Conservation (phyloP, 306 rosid genomes). For the Erythrophleum fordii region DNA sequence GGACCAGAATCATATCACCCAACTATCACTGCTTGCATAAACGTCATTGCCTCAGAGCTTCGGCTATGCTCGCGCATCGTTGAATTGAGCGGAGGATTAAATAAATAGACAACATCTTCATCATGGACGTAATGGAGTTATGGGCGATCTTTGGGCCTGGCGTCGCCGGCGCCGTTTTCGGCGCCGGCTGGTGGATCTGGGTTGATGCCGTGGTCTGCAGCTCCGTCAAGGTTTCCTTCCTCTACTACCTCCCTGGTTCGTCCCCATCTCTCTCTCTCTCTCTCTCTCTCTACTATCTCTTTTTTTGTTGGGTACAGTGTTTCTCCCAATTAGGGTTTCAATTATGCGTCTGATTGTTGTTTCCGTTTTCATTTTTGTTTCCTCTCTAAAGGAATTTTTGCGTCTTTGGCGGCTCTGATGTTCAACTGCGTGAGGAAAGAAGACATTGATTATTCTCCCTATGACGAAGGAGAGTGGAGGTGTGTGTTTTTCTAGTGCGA, state of each 20-base stretch:
- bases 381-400: constrained; percentile 71
- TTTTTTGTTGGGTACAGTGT: background rate
- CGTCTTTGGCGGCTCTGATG: constrained; percentile 93
- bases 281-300: background rate
- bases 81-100: background rate
- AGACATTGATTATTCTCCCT: constrained; percentile 95
- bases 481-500: constrained; percentile 27
- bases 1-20: background rate
- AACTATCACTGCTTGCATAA: background rate
- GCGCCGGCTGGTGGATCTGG: constrained; percentile 99
- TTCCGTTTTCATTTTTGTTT: background rate
- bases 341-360: constrained; percentile 30
- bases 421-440: constrained; percentile 98
- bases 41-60: background rate
- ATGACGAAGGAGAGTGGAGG: constrained; percentile 99
- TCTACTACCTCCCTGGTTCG: constrained; percentile 92
- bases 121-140: constrained; percentile 77
- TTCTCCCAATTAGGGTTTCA: constrained; percentile 47
- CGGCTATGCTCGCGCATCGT: background rate
- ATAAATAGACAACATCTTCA: constrained; percentile 27
- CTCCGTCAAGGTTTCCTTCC: constrained; percentile 74
- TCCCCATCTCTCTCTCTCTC: background rate
- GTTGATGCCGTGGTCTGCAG: constrained; percentile 98
- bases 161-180: constrained; percentile 87
- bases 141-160: constrained; percentile 99